Evolutionary conservation across 768 basidiomycete species (phyloP), one percentile per base, ranked within the genome.

Genomic region (Boletus eberwhitei): DNA sequence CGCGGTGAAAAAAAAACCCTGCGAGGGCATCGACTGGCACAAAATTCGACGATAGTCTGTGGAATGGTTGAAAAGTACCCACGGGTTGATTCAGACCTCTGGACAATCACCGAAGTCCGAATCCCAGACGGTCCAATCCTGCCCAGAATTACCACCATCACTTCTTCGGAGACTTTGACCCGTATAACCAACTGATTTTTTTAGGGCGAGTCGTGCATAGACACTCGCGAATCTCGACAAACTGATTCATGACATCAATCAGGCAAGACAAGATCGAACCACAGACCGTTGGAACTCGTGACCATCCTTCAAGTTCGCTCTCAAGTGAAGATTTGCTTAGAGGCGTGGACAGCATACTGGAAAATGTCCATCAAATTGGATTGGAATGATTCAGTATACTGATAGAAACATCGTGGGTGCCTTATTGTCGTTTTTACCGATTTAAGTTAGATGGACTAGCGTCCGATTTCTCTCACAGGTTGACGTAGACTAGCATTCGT

Each of bases 371-470:
- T 53, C 37, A 63, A 34, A 41, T 35, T n/a, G 40, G 37, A 24
- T 29, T 21, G 34, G 38, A 38, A 55, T 29, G 34, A 8, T 55
- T 45, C 31, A 19, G 21, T 48, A 22, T 34, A 13, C 32, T 48
- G 53, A 53, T 52, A 35, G 51, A 55, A 55, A 55, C 35, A 26
- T 60, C 45, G 49, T 47, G 53, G 48, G 60, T 57, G 51, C 48
- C 43, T 8, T 47, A 9, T 44, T 22, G 38, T 38, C 24, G 1
- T 6, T 16, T 49, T 66, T 55, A 22, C 64, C 64, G 43, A 39
- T 60, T 64, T 54, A 45, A 65, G 63, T 12, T 55, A 50, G 53
- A 53, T 52, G 40, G 34, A 5, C 24, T 34, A 48, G 49, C 16
- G 22, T 38, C 21, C 48, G 39, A 51, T 41, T 21, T 32, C 53